phyloP scores from a whole-genome alignment of 139 green algal species.

The Chlorella sp. region DNA sequence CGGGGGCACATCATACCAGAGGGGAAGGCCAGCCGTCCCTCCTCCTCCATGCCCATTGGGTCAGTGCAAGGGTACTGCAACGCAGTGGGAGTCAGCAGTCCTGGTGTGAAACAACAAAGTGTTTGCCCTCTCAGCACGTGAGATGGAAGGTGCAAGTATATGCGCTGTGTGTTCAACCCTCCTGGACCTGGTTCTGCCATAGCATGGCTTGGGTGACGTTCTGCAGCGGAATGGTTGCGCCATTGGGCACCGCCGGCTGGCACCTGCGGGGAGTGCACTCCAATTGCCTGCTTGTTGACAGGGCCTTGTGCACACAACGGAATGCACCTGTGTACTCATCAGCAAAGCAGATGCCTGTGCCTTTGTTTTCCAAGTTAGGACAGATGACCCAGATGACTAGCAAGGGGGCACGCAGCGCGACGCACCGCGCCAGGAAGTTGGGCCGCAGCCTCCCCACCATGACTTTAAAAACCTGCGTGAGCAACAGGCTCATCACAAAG shows the following conservation, averaged over 20 bases:
- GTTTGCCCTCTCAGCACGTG: no score
- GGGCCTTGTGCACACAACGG: no score
- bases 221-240: constrained; percentile 7
- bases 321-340: no score
- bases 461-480: constrained; percentile 52
- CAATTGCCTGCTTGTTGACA: no score
- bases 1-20: neutral
- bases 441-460: constrained; percentile 41
- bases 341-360: no score
- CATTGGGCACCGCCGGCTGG: constrained; percentile 5
- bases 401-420: neutral
- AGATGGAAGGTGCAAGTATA: no score
- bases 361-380: no score
- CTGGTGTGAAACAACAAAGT: no score
- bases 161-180: neutral
- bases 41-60: neutral
- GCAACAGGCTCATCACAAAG: constrained; percentile 22
- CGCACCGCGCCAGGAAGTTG: constrained; percentile 49
- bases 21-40: constrained; percentile 22
- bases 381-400: no score
- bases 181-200: neutral
- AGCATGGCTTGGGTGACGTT: neutral
- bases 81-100: no score
- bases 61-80: constrained; percentile 32
- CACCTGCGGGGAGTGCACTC: neutral